Percentiles rank a stretch among this genome's conserved stretches.
Conservation (phyloP, 2,329 filamentous ascomycete genomes). For the Phialemonium atrogriseum region DNA sequence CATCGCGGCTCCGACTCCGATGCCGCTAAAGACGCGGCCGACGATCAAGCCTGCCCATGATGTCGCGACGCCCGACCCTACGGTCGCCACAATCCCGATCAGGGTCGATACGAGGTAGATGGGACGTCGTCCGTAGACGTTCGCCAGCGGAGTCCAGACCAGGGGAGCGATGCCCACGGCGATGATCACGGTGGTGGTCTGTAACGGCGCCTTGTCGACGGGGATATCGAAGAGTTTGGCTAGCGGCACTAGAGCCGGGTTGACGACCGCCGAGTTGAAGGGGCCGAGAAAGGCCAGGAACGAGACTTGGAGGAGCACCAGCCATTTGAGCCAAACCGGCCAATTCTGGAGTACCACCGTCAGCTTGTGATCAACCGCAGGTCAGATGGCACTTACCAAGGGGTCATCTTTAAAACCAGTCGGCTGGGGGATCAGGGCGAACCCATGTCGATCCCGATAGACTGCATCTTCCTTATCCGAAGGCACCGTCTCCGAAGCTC, state of each 20-base stretch:
- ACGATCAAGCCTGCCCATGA: conserved; percentile 4
- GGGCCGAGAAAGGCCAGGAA: conserved; percentile 11
- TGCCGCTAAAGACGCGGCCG: conserved; percentile 6
- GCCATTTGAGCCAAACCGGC: conserved; percentile 10
- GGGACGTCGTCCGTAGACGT: conserved; percentile 11
- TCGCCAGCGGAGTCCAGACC: conserved; percentile 5
- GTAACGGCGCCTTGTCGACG: conserved; percentile 1
- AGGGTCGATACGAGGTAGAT: conserved; percentile 8
- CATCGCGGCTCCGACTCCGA: conserved; percentile 6
- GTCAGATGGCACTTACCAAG: conserved; percentile 1
- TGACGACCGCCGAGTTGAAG: conserved; percentile 8
- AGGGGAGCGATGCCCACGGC: conserved; percentile 5
- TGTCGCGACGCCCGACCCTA: conserved; percentile 4
- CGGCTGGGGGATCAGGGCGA: conserved; percentile 2
- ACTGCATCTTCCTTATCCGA: not conserved
- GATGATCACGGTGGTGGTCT: conserved; percentile 7
- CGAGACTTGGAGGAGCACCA: conserved; percentile 11
- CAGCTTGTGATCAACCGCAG: too few relatives aligned
- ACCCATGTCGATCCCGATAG: conserved; percentile 1
- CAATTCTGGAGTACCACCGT: conserved; percentile 10
- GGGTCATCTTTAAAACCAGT: conserved; percentile 3
- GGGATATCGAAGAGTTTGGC: conserved; percentile 3
- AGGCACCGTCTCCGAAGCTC: not conserved
- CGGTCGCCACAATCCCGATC: conserved; percentile 5
- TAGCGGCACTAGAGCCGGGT: conserved; percentile 5